Base-by-base conservation (phyloP, 495 filamentous ascomycete species). In the Chaetomium fimeti region DNA sequence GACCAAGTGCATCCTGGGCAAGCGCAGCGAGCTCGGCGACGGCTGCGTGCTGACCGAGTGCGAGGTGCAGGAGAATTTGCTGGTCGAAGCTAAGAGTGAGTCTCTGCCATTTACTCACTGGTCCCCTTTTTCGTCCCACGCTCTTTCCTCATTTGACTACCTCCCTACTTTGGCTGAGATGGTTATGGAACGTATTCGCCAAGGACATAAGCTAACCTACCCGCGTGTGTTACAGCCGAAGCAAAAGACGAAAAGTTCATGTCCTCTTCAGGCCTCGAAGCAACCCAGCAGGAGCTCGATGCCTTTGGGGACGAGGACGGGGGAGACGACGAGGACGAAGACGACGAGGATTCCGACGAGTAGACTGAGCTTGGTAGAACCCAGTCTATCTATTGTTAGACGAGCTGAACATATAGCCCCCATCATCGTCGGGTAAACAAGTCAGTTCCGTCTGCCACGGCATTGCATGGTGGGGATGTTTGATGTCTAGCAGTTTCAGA, bases 171-270 rank as follows among this genome's bases (percentile, higher is more conserved):
- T 24, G 36, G 12, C 36, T 49, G 20, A 32, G 4, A 15, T 24
- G 28, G n/a, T 16, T 52, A 13, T 52, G 49, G 7, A 2, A 4
- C 27, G 3, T 27, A 1, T 13, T 24, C 18, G 5, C 8, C 32
- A 36, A 40, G 7, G 7, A 36, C 7, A 45, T 16, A 28, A 11
- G 36, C 40, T 55, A 32, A 63, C 57, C 12, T 7, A 18, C 20
- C 4, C 22, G 2, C 11, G 7, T 24, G 2, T 15, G 51, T 42
- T 27, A 57, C 66, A 83, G 81, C 89, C 5, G 91, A 94, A 68
- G 89, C 89, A 24, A 95, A 92, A 76, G 87, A 88, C 61, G 90
- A 92, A 69, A 91, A 91, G 70, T 86, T 96, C 66, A 93, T 93
- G 88, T 84, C 84, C 64, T 93, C 92, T 53, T 88, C 90, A 57